Evolutionary conservation across 495 filamentous ascomycete genomes (phyloP).

Genomic region (Podospora fimiseda): DNA sequence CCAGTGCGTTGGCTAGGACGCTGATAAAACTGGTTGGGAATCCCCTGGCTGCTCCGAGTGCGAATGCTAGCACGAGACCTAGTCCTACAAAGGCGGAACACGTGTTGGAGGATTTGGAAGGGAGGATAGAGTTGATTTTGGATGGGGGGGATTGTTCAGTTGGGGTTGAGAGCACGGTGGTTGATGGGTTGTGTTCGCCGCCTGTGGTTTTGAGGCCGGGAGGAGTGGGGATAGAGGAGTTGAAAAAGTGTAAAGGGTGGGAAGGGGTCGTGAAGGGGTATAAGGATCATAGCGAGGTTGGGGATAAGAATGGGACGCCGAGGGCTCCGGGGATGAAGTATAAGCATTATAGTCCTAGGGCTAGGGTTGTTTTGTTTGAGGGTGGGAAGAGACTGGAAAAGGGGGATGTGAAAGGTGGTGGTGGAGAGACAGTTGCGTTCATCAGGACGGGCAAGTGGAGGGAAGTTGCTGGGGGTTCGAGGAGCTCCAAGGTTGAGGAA

Average conservation of each 20-base stretch:
- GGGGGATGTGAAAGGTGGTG: neutral
- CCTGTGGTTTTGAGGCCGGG: constrained; percentile 82
- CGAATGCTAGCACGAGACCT: constrained; percentile 88
- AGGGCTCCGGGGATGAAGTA: constrained; percentile 98
- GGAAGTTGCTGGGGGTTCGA: constrained; percentile 26
- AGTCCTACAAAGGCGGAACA: constrained; percentile 85
- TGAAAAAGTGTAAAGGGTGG: constrained; percentile 74
- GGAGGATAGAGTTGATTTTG: constrained; percentile 80
- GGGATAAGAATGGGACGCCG: constrained; percentile 49
- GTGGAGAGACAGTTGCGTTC: constrained; percentile 27
- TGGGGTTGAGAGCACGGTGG: constrained; percentile 94
- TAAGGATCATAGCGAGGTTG: constrained; percentile 54
- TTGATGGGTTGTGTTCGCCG: constrained; percentile 77
- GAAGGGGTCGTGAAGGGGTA: constrained; percentile 68
- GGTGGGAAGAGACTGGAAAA: constrained; percentile 18
- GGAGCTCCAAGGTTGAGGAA: constrained; percentile 21
- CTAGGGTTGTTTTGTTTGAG: constrained; percentile 80
- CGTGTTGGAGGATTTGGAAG: constrained; percentile 76
- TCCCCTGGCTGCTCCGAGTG: constrained; percentile 89
- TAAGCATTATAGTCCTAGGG: constrained; percentile 91
- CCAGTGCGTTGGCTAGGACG: constrained; percentile 72
- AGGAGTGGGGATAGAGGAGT: constrained; percentile 79
- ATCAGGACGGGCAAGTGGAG: constrained; percentile 43
- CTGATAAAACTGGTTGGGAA: constrained; percentile 69
- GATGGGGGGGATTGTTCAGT: constrained; percentile 83